These are phyloP conservation scores for Geotrichum aggregatum DNA, from an alignment of 1,139 yeast species.

Conservation along the genomic window DNA sequence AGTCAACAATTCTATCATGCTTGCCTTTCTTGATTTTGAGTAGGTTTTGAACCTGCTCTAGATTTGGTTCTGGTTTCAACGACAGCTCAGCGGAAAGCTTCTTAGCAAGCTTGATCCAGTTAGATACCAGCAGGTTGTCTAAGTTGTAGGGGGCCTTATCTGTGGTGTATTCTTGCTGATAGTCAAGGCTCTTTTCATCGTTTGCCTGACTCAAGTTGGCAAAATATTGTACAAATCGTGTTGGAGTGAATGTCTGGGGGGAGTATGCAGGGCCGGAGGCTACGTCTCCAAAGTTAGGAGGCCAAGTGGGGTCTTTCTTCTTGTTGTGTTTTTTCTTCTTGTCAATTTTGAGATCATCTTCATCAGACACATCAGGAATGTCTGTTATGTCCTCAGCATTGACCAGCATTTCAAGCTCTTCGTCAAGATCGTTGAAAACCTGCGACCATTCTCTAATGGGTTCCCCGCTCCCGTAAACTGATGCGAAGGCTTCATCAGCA, in stretches of 20 bases:
- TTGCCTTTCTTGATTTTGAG: background rate
- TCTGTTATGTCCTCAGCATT: constrained; percentile 29
- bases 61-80: background rate
- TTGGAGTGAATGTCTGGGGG: constrained; percentile 69
- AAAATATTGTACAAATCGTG: constrained; percentile 65
- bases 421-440: constrained; percentile 50
- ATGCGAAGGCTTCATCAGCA: constrained; percentile 34
- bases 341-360: constrained; percentile 27
- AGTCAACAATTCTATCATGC: background rate
- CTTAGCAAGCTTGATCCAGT: constrained; percentile 58
- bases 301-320: constrained; percentile 58
- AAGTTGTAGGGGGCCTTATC: constrained; percentile 49
- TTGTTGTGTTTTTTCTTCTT: constrained; percentile 29
- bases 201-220: constrained; percentile 56
- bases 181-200: constrained; percentile 49
- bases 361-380: constrained; percentile 15
- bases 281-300: constrained; percentile 50
- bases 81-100: constrained; percentile 43
- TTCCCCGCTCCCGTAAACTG: constrained; percentile 23
- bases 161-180: constrained; percentile 65
- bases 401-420: constrained; percentile 27
- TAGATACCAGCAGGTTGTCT: constrained; percentile 17
- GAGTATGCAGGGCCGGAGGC: constrained; percentile 72
- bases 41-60: background rate
- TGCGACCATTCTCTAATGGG: constrained; percentile 44